Evolutionary conservation across 2,329 filamentous ascomycete genomes (phyloP), one percentile per base, ranked within the genome.

Genomic region (Grosmannia penicillata): DNA sequence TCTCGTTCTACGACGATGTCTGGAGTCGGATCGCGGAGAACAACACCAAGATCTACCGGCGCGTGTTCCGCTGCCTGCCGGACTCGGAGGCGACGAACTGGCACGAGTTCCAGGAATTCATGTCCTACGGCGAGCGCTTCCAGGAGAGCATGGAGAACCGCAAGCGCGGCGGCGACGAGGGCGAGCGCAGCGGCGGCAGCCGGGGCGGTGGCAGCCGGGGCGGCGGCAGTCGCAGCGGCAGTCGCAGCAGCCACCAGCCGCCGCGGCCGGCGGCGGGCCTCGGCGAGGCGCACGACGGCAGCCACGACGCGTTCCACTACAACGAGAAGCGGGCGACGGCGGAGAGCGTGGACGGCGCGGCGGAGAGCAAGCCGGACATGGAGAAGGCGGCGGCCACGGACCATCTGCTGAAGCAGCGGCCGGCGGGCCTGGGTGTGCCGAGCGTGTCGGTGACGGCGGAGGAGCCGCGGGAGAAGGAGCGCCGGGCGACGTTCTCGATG

Each of bases 11-110:
- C 54, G 74, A 91, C 33, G 82, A 93, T 45, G 77, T 84, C 2
- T 98, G 93, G 93, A 78, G 80, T 47, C 70, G 76, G 15, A 77
- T 86, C 38, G 91, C 91, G 1, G 77, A 82, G 45, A 96, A 96
- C 63, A 98, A 98, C 56, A 98, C 91, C 4, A 89, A 86, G 54
- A 72, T 98, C 34, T 98, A 83, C 61, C 81, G 91, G 24, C 76
- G 82, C 44, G 89, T 98, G 8, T 98, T 98, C 64, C 78, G 87
- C 33, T 95, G 87, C 58, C 93, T 93, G 82, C 91, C 91, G 1
- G 91, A 98, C 55, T 95, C 78, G 37, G 85, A 95, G 53, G 91
- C 94, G 21, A 79, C 76, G 46, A 89, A 82, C 31, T 98, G 91
- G 91, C 78, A 82, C 47, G 82, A 93, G 46, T 98, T 98, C 58